Conservation (phyloP, 352 stramenopile genomes). For the Phytophthora constricta region DNA sequence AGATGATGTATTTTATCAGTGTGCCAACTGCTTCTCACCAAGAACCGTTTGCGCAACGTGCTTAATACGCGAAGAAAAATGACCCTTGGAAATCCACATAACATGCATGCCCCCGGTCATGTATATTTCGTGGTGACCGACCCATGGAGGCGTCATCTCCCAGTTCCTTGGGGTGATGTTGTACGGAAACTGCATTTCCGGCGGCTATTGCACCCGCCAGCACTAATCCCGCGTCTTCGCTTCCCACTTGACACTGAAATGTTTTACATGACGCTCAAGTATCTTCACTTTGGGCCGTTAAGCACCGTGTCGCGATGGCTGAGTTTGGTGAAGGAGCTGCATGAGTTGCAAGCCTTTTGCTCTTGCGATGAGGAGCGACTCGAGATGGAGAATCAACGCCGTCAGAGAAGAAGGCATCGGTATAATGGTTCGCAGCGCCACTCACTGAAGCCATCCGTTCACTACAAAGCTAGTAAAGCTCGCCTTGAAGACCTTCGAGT, state of each 20-base stretch:
- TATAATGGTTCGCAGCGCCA: slow-evolving; percentile 21
- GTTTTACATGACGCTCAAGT: slow-evolving; percentile 70
- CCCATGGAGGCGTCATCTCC: slow-evolving; percentile 48
- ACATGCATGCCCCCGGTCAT: slow-evolving; percentile 66
- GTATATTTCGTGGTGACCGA: slow-evolving; percentile 69
- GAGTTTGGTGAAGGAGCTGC: slow-evolving; percentile 59
- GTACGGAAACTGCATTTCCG: slow-evolving; percentile 42
- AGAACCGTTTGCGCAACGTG: slow-evolving; percentile 61
- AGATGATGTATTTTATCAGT: slow-evolving; percentile 64
- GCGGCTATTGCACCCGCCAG: slow-evolving; percentile 55
- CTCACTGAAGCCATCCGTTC: slow-evolving; percentile 54
- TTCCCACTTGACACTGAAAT: slow-evolving; percentile 64
- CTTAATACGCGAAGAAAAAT: slow-evolving; percentile 55
- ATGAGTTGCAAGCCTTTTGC: slow-evolving; percentile 72
- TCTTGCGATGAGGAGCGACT: slow-evolving; percentile 62
- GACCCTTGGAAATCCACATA: slow-evolving; percentile 50
- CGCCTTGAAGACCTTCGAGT: slow-evolving; percentile 57
- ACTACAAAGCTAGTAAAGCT: slow-evolving; percentile 67
- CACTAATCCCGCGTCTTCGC: slow-evolving; percentile 60
- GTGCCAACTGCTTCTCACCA: slow-evolving; percentile 60
- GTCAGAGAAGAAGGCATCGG: slow-evolving; percentile 17
- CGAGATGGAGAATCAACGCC: slow-evolving; percentile 42
- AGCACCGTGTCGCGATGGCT: slow-evolving; percentile 61
- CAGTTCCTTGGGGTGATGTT: slow-evolving; percentile 18
- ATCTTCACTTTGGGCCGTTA: slow-evolving; percentile 72